Evolutionary conservation across 139 green algal genomes (phyloP).

Genomic region (Haematococcus sp.): DNA sequence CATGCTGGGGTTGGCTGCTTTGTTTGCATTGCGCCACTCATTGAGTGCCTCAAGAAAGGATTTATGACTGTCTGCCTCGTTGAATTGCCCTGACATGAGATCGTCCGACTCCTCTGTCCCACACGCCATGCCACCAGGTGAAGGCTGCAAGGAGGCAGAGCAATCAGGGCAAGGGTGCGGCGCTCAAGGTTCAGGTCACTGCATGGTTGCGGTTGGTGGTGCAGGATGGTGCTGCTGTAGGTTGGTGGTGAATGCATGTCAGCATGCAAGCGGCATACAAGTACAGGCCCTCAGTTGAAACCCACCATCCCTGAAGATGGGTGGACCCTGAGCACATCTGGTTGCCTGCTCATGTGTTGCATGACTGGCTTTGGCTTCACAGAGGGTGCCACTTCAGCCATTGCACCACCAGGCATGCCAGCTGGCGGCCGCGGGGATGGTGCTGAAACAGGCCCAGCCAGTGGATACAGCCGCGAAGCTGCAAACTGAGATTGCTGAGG

Average conservation of each 20-base stretch:
- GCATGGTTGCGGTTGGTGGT: not conserved
- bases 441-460: too few relatives aligned
- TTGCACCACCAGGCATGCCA: not conserved
- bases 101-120: slow-evolving; percentile 17
- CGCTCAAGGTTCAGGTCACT: too few relatives aligned
- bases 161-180: too few relatives aligned
- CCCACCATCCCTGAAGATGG: too few relatives aligned
- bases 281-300: too few relatives aligned
- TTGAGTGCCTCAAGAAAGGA: slow-evolving; percentile 46
- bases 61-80: slow-evolving; percentile 36
- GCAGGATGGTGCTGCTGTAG: too few relatives aligned
- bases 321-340: not conserved
- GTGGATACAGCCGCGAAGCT: not conserved
- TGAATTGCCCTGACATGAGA: slow-evolving; percentile 24
- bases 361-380: not conserved
- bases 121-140: slow-evolving; percentile 19
- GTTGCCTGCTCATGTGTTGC: not conserved
- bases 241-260: not conserved
- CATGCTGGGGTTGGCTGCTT: not conserved
- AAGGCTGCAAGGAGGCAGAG: not conserved
- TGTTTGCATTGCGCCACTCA: slow-evolving; percentile 37
- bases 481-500: not conserved
- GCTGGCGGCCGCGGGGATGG: not conserved
- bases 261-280: too few relatives aligned
- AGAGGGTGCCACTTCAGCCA: not conserved